Base-by-base conservation (phyloP, 768 basidiomycete species). In the Phylloporus sp. region DNA sequence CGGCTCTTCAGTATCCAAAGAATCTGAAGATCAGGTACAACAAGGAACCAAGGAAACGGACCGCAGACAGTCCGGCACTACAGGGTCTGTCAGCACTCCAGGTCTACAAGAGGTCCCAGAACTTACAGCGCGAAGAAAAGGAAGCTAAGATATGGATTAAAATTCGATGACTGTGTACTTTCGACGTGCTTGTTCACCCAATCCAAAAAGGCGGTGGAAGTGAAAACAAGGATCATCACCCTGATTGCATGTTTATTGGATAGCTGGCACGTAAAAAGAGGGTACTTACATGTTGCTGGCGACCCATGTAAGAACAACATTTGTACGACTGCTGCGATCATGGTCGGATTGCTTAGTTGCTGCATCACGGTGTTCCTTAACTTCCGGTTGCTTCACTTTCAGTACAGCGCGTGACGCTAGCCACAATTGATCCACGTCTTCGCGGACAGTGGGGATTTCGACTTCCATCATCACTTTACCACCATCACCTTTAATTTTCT, bases 401-500 rank as follows among this genome's bases (percentile, higher is more conserved):
- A 94, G 73, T 22, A 90, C 74, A 46, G 71, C 71, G 49, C 83
- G 78, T 21, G 87, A 86, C 18, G 90, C 88, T 15, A 71, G 63
- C 92, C 92, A 95, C 33, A 95, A 66, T 42, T 82, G 84, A 60
- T 93, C 91, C 44, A 93, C 86, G 50, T 94, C 91, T 63, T 94
- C 92, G 29, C 81, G 78, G 9, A 77, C 78, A 17, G 89, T 88
- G 1, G 86, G 84, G 13, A 95, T 61, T 58, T 90, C 86, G 37
- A 94, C 86, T 65, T 93, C 91, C 71, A 91, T 78, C 57, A 93
- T 70, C 37, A 87, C 87, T 58, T 93, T 86, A 42, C 92, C 92
- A 62, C 84, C 82, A 28, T 85, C 83, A 44, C 79, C 81, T 70
- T 88, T 85, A 49, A 90, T 74, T 66, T 92, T 93, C 75, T 92